Conservation (phyloP, 306 rosid species). For the Delonix regia region DNA sequence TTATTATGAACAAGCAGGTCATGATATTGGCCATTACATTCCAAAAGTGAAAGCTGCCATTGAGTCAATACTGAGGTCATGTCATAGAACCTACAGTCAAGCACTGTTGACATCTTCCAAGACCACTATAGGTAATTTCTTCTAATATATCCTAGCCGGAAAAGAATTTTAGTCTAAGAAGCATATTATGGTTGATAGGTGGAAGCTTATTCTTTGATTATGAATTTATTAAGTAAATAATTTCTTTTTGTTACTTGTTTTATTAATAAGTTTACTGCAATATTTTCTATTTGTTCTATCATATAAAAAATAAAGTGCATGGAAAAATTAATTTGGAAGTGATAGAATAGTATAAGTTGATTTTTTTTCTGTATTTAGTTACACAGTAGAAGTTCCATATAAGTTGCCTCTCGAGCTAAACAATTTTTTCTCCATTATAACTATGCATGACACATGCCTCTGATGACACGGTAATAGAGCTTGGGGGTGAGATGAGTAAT, state of each 20-base stretch:
- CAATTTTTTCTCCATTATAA: not conserved
- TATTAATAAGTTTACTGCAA: not conserved
- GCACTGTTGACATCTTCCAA: constrained; percentile 98
- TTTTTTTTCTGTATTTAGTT: not conserved
- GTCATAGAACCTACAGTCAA: constrained; percentile 80
- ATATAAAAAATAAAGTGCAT: not conserved
- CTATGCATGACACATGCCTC: not conserved
- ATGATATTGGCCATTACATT: constrained; percentile 88
- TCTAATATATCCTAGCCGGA: constrained; percentile 31
- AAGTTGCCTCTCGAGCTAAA: not conserved
- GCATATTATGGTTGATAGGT: constrained; percentile 12
- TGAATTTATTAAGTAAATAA: not conserved
- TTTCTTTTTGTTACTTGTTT: constrained; percentile 9
- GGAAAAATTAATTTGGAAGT: not conserved
- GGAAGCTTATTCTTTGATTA: constrained; percentile 20
- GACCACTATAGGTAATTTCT: constrained; percentile 81
- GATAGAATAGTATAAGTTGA: not conserved
- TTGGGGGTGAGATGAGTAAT: not conserved
- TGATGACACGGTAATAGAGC: not conserved
- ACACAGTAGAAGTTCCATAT: not conserved
- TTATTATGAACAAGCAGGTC: constrained; percentile 67
- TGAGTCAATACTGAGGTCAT: constrained; percentile 85
- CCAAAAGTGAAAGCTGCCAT: constrained; percentile 98
- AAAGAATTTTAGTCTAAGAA: constrained; percentile 31
- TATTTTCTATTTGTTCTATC: not conserved